A percentile compares a stretch with the other conserved stretches of the same genome.
Conservation (phyloP, 345 rosid species). For the Citropsis articulata region DNA sequence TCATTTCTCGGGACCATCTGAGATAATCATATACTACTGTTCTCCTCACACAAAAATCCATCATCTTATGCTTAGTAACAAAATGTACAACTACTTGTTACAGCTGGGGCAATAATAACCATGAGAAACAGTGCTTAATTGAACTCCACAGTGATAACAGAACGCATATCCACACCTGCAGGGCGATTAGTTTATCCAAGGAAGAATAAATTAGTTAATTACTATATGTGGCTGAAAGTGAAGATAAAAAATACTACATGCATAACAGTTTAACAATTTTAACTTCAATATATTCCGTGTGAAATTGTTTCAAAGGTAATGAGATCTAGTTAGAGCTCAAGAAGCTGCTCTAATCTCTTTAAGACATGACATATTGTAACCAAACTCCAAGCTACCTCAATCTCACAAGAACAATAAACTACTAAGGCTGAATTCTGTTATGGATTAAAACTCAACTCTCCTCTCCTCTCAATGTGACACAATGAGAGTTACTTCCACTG, state of each 20-base stretch:
- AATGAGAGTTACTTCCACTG: too few relatives aligned
- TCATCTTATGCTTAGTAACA: background rate
- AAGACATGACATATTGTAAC: background rate
- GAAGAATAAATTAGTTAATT: background rate
- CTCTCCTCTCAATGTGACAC: background rate
- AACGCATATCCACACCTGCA: conserved; percentile 19
- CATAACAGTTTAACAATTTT: background rate
- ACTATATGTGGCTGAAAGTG: background rate
- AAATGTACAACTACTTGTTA: background rate
- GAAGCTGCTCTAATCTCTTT: background rate
- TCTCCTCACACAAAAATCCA: background rate
- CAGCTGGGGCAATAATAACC: background rate
- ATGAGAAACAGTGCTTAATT: accelerated
- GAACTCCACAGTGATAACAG: conserved; percentile 11
- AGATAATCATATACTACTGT: too few relatives aligned
- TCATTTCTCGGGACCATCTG: background rate
- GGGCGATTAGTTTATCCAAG: background rate
- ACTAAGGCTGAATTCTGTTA: too few relatives aligned
- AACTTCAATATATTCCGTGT: background rate
- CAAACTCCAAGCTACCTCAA: background rate
- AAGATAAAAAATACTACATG: too few relatives aligned
- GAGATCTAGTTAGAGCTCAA: background rate
- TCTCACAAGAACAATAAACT: background rate
- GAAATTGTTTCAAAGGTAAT: background rate
- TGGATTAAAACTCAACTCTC: too few relatives aligned